Evolutionary conservation across 495 filamentous ascomycete genomes (phyloP), one percentile per base, ranked within the genome.

Genomic region (Cairneyella variabilis): DNA sequence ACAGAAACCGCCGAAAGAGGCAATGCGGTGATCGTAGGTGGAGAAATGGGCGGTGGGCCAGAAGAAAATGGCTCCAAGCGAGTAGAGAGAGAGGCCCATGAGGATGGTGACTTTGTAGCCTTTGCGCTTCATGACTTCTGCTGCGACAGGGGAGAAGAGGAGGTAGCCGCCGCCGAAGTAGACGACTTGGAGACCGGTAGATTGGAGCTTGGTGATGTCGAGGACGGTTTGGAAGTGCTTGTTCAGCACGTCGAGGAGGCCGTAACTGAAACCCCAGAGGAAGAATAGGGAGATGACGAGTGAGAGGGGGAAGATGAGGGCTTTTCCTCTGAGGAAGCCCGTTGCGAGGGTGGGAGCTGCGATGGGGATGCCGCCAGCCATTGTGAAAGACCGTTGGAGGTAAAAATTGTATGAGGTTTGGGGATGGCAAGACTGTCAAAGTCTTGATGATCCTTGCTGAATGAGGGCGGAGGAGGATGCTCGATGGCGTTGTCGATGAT

Each of bases 211-310:
- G 26, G 63, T 71, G 63, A 71, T 68, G n/a, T 62, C 47, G 17
- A 70, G 66, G 6, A 78, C 67, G 11, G 60, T 51, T 25, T 73
- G 70, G 30, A 76, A 85, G 55, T 44, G 76, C 48, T 72, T 68
- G 63, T 93, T 92, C 43, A 93, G 74, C 1, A 83, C 81, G 59
- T 88, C 83, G 16, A 95, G 75, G 27, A 95, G 77, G n/a, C 89
- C 88, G 64, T 93, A 93, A 0, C 84, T 82, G 58, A 96, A 88
- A 0, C 90, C 89, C 89, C 88, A 92, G 4, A 95, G 69, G 59
- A 95, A 86, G 67, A 92, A 95, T 2, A 95, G 73, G 42, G 90
- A 78, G 36, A 85, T 89, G 56, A 89, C 85, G 37, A 88, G 71
- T 23, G 57, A 51, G 30, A 60, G 51, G 23, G 57, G 57, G 40